Base-by-base conservation (phyloP, 495 filamentous ascomycete genomes). In the Daldinia concentrica region DNA sequence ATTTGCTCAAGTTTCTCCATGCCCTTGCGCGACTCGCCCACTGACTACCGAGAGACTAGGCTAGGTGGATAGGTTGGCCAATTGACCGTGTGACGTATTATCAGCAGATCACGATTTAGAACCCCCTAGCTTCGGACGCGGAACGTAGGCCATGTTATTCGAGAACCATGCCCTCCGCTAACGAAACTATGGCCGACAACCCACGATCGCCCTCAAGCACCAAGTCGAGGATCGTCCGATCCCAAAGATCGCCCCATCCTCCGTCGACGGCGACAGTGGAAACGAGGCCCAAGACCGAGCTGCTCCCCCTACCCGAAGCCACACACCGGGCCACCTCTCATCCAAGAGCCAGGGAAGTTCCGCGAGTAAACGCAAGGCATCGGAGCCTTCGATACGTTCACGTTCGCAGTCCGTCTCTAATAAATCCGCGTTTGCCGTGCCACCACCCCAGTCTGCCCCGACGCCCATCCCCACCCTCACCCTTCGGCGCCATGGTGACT, bases 291-390 rank as follows among this genome's bases (percentile, higher is more conserved):
- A 64, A 59, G 69, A 76, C 27, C 59, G 62, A 62, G 60, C 54
- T 26, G 59, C 56, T 61, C 70, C 83, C 60, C 73, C 82, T 27
- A 74, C 75, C 24, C 78, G 86, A 62, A 86, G 82, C 51, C 86
- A 87, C 65, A 87, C 85, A 0, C 85, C 85, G 4, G 85, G 85
- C 58, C 85, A 86, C 62, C 80, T 87, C 55, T 77, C 84, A 4
- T 79, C 82, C 41, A 85, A 82, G 76, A 80, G 74, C 62, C 76
- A 78, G 39, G 54, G 64, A 17, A 50, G 39, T 48, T 80, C 82
- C 67, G 78, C 82, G 58, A 82, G 80, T 66, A 78, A 82, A 71
- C 77, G 82, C 39, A 84, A 80, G 66, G 74, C 82, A 27, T 82
- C 82, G 11, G 84, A 86, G 45, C 68, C 82, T 24, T 71, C 83